Evolutionary conservation across 2,329 filamentous ascomycete species (phyloP), one percentile per base, ranked within the genome.

Genomic region (Ilyonectria destructans): DNA sequence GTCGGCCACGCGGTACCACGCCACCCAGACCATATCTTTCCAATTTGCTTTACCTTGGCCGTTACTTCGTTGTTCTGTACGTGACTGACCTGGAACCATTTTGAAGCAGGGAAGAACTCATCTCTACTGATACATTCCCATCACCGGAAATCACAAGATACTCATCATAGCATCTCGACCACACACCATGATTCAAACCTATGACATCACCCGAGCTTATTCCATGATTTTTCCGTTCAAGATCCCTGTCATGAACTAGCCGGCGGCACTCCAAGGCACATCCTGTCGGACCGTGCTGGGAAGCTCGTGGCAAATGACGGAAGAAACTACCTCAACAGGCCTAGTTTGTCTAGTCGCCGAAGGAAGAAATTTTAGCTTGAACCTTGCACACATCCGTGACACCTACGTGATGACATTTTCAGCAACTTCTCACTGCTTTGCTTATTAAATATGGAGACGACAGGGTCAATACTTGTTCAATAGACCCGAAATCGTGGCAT

Each of bases 401-500:
- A 33, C 8, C 12, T 43, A 7, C n/a, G 40, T 9, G 13, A 21
- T n/a, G 17, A 6, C 12, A 17, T 43, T 23, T 62, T 57, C 37
- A 15, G 10, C 13, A n/a, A 2, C 17, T 40, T 17, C 37, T 40
- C 10, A n/a, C 40, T 5, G 15, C 40, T 4, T 43, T 43, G 37
- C 40, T n/a, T n/a, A n/a, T 8, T 43, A 37, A 46, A 49, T 33
- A 63, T 57, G 60, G 60, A 29, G 21, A 31, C 23, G 23, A 37
- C 26, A 49, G 23, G 45, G 29, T 31, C 43, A 15, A 17, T 12
- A 19, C 43, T 26, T 45, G 45, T 45, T 40, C n/a, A 12, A n/a
- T 49, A 26, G 60, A 43, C 33, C 37, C 54, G 46, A 57, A 43
- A 31, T 52, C 60, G 52, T 33, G 60, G 33, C 21, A 48, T 51